Conservation (phyloP, 1,139 yeast genomes). For the Sugiyamaella xylanicola region DNA sequence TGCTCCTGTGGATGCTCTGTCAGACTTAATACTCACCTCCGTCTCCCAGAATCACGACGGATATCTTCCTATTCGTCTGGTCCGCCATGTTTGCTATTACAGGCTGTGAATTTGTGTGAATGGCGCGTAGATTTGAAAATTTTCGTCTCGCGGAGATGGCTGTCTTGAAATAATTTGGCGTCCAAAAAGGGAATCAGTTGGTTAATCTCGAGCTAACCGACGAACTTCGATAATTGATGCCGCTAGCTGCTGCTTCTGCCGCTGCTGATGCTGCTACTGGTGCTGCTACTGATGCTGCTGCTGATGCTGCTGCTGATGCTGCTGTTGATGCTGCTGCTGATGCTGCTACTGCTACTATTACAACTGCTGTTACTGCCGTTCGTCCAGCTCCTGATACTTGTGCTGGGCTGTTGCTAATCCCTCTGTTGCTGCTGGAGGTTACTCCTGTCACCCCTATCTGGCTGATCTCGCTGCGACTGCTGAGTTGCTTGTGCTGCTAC, state of each 20-base stretch:
- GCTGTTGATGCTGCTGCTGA: neutral
- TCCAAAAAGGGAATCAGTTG: neutral
- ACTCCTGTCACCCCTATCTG: neutral
- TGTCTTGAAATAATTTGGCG: neutral
- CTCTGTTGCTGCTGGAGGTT: neutral
- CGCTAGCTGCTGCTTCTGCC: neutral
- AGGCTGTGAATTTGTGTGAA: neutral
- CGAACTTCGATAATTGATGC: too few species aligned
- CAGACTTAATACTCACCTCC: slow-evolving; percentile 40
- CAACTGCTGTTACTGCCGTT: neutral
- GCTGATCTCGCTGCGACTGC: neutral
- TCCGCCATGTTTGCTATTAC: slow-evolving; percentile 13
- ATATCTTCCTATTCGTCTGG: slow-evolving; percentile 26
- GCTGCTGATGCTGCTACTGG: neutral
- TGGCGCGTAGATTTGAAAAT: neutral
- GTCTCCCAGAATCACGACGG: slow-evolving; percentile 41
- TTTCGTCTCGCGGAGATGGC: neutral
- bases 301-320: neutral
- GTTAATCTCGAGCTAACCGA: neutral
- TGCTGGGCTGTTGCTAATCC: neutral
- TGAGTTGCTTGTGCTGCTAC: neutral
- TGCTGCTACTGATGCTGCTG: neutral
- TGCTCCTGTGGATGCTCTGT: too few species aligned
- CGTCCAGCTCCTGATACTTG: neutral
- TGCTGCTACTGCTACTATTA: neutral